Conservation (phyloP, 176 grass and related monocot genomes). For the Luzula sylvatica region DNA sequence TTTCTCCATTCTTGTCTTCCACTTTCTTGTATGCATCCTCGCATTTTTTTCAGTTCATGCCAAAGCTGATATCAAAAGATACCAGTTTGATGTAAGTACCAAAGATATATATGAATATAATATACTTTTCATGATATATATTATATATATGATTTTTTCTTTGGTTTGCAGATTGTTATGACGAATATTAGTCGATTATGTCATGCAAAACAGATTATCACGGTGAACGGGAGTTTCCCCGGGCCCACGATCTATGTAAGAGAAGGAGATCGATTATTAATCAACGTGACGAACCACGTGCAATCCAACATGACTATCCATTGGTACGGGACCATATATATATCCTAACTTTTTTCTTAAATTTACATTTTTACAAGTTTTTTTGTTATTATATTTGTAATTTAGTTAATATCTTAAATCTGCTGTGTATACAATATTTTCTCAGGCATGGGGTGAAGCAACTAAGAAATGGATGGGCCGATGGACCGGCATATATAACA, state of each 20-base stretch:
- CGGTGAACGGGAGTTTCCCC: conserved; percentile 44
- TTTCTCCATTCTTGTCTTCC: background rate
- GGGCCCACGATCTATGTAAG: conserved; percentile 51
- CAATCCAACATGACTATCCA: conserved; percentile 51
- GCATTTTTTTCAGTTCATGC: conserved; percentile 1
- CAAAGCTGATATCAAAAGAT: conserved; percentile 36
- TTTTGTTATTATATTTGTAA: too few relatives aligned
- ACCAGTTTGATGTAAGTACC: conserved; percentile 60
- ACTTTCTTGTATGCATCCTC: conserved; percentile 15
- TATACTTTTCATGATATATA: too few relatives aligned
- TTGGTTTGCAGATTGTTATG: conserved; percentile 27
- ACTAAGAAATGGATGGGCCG: conserved; percentile 54
- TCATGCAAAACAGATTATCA: conserved; percentile 38
- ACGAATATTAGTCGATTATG: conserved; percentile 53
- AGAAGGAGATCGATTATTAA: conserved; percentile 45
- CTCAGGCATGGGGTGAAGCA: conserved; percentile 63
- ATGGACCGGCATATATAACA: too few relatives aligned
- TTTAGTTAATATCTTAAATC: too few relatives aligned
- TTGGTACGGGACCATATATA: too few relatives aligned
- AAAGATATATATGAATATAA: background rate
- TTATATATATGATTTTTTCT: too few relatives aligned
- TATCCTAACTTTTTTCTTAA: too few relatives aligned
- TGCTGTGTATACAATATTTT: background rate
- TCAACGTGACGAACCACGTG: conserved; percentile 38
- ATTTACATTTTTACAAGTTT: background rate